phyloP scores from a whole-genome alignment of 2,329 filamentous ascomycete genomes.

The Arthrobotrys entomopaga region DNA sequence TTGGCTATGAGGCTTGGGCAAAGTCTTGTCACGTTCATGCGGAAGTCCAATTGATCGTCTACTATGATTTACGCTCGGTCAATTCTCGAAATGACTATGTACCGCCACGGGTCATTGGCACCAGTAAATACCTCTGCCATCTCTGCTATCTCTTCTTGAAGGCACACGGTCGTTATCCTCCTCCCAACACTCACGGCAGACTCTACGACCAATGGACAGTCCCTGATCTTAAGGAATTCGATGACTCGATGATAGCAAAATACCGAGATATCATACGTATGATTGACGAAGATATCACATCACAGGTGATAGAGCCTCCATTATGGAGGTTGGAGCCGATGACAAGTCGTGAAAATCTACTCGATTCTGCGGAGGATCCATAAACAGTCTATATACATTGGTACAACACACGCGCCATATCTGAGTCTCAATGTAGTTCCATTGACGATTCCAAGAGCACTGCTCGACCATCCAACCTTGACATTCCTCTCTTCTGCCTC shows the following conservation, averaged over 20 bases:
- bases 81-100: not conserved
- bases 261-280: conserved; percentile 14
- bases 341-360: conserved; percentile 36
- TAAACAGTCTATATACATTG: not conserved
- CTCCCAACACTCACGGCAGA: conserved; percentile 35
- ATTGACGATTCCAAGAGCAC: too few species aligned
- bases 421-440: too few species aligned
- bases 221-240: conserved; percentile 18
- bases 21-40: conserved; percentile 63
- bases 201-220: conserved; percentile 45
- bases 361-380: not conserved
- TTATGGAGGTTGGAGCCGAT: conserved; percentile 33
- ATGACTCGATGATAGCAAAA: not conserved
- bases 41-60: conserved; percentile 66
- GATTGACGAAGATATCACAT: conserved; percentile 17
- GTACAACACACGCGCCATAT: not conserved
- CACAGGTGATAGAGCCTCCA: not conserved
- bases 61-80: conserved; percentile 61
- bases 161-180: conserved; percentile 60
- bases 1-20: conserved; percentile 33
- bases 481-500: not conserved
- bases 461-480: too few species aligned
- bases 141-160: conserved; percentile 66
- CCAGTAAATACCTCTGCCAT: conserved; percentile 67
- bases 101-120: conserved; percentile 64